These are phyloP conservation scores for Sideroxylon spinosum DNA, from an alignment of 179 eudicot genomes.

Conservation along the genomic window DNA sequence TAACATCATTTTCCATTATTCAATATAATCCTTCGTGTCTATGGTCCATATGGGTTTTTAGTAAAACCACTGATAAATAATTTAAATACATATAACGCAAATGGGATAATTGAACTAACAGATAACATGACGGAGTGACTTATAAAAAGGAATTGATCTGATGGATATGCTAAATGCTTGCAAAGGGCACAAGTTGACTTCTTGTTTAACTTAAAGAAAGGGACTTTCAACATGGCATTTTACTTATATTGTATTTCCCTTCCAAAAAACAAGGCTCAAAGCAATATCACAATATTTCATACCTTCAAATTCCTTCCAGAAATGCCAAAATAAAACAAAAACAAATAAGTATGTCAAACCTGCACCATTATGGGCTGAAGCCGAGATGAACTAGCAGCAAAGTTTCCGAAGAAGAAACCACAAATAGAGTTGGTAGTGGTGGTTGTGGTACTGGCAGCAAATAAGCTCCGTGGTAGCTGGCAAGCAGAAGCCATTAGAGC, in stretches of 20 bases:
- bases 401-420: slow-evolving; percentile 10
- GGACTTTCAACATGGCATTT: not conserved
- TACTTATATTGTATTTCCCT: not conserved
- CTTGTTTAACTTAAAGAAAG: not conserved
- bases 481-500: slow-evolving; percentile 17
- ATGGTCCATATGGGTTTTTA: not conserved
- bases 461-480: slow-evolving; percentile 17
- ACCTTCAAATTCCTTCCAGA: too few species aligned
- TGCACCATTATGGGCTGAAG: slow-evolving; percentile 20
- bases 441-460: not conserved
- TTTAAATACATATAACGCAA: not conserved
- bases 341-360: not conserved
- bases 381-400: not conserved
- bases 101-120: too few species aligned
- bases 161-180: slow-evolving; percentile 7
- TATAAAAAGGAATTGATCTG: not conserved
- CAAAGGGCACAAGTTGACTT: not conserved
- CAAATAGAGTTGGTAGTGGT: not conserved
- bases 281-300: too few species aligned
- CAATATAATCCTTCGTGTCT: not conserved
- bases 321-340: not conserved
- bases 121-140: not conserved
- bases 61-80: not conserved
- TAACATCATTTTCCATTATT: not conserved
- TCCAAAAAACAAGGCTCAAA: not conserved